Base-by-base conservation (phyloP, 2,329 filamentous ascomycete genomes). In the Orbilia blumenaviensis region DNA sequence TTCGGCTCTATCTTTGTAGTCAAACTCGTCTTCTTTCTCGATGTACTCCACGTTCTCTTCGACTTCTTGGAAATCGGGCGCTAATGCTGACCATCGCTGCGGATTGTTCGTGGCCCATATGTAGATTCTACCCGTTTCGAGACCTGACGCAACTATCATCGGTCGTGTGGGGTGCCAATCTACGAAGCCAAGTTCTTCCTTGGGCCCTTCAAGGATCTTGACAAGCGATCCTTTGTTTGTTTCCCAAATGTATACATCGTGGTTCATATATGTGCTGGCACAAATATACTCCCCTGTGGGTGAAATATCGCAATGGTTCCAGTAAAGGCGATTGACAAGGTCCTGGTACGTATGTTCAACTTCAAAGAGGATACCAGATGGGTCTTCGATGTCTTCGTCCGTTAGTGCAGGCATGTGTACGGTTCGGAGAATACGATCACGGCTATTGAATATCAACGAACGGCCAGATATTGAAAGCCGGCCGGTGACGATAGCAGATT, bases 321-420 rank as follows among this genome's bases (percentile, higher is more conserved):
- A 99, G 5, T 92, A 93, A 10, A 98, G 85, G 48, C 92, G 89
- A 81, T 99, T 98, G 60, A 99, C 95, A 2, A 98, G 91, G 81
- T 99, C 96, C 83, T 98, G 94, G 80, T 98, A 99, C 82, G 97
- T 98, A 84, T 99, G 95, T 83, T 99, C 94, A 10, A 97, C 89
- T 42, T 95, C 92, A 42, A 99, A 86, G 80, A 94, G 91, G 80
- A 99, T 91, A 27, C 91, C 94, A 80, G 96, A 91, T 18, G 88
- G 86, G 41, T 91, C 52, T 74, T 66, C 41, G 34, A 67, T 42
- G 64, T 77, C 54, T 60, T 71, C 66, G 21, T 75, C 78, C 29
- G 78, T 77, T 29, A 83, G 61, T 82, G 82, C 8, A 0, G 96
- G 95, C 79, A 99, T 87, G 78, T 93, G 89, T 79, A 99, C 91